Conservation (phyloP, 2,329 filamentous ascomycete genomes). For the Fusarium foetens region DNA sequence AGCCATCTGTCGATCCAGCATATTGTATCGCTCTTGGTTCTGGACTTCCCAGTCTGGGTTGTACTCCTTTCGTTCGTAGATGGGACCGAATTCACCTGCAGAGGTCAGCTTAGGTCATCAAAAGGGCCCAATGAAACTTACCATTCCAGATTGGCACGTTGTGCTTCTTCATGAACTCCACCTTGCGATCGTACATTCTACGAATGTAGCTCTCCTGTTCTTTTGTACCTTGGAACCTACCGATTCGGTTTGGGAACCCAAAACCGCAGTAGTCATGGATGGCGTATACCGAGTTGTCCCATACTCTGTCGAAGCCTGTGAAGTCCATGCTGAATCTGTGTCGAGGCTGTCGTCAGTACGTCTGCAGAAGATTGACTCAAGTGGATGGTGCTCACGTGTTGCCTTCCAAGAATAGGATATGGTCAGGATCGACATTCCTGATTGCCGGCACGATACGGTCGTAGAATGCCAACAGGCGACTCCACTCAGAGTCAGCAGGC, state of each 20-base stretch:
- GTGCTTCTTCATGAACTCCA: constrained; percentile 54
- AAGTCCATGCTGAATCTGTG: constrained; percentile 45
- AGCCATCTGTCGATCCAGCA: constrained; percentile 53
- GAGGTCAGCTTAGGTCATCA: neutral
- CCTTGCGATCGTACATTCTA: constrained; percentile 53
- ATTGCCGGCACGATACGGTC: constrained; percentile 53
- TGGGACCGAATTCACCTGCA: constrained; percentile 60
- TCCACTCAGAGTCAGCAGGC: constrained; percentile 46
- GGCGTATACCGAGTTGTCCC: constrained; percentile 61
- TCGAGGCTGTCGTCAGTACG: fast-evolving
- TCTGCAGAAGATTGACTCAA: neutral
- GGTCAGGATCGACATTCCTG: constrained; percentile 54
- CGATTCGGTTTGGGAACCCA: constrained; percentile 57
- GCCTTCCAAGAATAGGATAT: constrained; percentile 61
- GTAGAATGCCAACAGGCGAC: constrained; percentile 53
- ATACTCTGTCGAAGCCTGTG: constrained; percentile 47
- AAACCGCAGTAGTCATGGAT: constrained; percentile 64
- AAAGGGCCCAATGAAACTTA: neutral
- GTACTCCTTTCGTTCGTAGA: constrained; percentile 55
- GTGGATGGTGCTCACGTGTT: constrained; percentile 51
- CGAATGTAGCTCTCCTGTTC: constrained; percentile 49
- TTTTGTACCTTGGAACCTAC: constrained; percentile 53
- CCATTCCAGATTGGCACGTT: constrained; percentile 57
- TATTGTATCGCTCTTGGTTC: constrained; percentile 51
- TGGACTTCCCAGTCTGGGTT: constrained; percentile 41